Conservation (phyloP, 2,329 filamentous ascomycete genomes). For the Gyromitra esculenta region DNA sequence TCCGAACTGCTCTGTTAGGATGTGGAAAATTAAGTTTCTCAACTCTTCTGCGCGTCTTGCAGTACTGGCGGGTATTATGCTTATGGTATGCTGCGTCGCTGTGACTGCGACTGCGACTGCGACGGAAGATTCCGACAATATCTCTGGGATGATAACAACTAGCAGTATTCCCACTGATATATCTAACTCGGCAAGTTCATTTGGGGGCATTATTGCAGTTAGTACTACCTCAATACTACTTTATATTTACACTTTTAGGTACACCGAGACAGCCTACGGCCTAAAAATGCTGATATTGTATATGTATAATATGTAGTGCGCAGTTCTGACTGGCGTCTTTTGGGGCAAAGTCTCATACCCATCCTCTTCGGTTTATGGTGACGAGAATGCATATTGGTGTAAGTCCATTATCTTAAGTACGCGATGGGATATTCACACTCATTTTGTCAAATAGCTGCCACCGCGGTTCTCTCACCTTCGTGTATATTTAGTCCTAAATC, state of each 20-base stretch:
- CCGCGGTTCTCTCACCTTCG: slow-evolving; percentile 48
- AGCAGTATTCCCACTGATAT: slow-evolving; percentile 8
- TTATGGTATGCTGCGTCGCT: neutral
- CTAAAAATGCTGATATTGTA: neutral
- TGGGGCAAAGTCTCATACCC: slow-evolving; percentile 26
- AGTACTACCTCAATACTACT: neutral
- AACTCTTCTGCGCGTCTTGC: neutral
- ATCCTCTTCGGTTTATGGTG: slow-evolving; percentile 24
- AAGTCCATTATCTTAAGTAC: neutral
- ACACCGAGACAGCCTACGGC: neutral
- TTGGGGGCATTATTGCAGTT: slow-evolving; percentile 16
- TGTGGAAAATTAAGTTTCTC: slow-evolving; percentile 1
- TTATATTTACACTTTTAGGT: neutral
- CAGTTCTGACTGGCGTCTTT: slow-evolving; percentile 23
- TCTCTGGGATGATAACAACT: slow-evolving; percentile 5
- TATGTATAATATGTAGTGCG: slow-evolving; percentile 11
- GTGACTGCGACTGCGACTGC: neutral
- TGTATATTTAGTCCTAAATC: slow-evolving; percentile 58
- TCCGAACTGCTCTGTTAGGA: neutral
- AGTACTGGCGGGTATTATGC: neutral
- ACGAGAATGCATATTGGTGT: slow-evolving; percentile 34
- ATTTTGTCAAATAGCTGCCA: neutral
- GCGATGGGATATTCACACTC: neutral
- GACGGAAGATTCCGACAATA: neutral
- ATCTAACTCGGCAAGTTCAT: slow-evolving; percentile 2